A percentile compares a stretch with the other conserved stretches of the same genome.
These are phyloP conservation scores for Clathrus columnatus DNA, from an alignment of 768 basidiomycete species.

Conservation along the genomic window DNA sequence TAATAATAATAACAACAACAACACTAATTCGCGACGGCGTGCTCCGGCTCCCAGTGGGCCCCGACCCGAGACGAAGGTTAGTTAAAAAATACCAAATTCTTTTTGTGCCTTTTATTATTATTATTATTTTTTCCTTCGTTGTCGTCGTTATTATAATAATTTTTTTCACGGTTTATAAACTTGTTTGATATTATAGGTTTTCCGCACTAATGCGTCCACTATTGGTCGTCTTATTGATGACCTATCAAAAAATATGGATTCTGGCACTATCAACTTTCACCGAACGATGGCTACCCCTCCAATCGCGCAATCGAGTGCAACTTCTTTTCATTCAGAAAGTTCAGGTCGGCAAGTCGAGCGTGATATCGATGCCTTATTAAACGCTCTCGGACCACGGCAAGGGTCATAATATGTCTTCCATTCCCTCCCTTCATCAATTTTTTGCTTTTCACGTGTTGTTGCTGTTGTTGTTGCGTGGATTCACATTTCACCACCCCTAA, in stretches of 20 bases:
- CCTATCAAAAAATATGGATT: conserved; percentile 73
- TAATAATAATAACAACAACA: conserved; percentile 15
- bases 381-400: not conserved
- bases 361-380: conserved; percentile 8
- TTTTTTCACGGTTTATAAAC: not conserved
- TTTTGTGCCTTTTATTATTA: conserved; percentile 9
- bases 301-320: conserved; percentile 44
- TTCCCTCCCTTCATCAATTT: not conserved
- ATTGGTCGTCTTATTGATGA: conserved; percentile 79
- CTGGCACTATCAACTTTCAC: conserved; percentile 74
- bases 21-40: conserved; percentile 55
- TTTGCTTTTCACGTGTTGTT: not conserved
- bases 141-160: not conserved
- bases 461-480: too few relatives aligned
- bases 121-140: not conserved
- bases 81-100: conserved; percentile 12
- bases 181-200: conserved; percentile 44
- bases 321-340: conserved; percentile 48
- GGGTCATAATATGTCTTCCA: not conserved
- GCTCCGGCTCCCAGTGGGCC: conserved; percentile 36
- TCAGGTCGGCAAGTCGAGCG: conserved; percentile 7
- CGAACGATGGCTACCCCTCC: conserved; percentile 30
- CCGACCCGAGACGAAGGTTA: conserved; percentile 80
- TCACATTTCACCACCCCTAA: too few relatives aligned
- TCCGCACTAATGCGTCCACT: conserved; percentile 65